Conservation (phyloP, 1,284 basidiomycete species). For the Microbotryum intermedium region DNA sequence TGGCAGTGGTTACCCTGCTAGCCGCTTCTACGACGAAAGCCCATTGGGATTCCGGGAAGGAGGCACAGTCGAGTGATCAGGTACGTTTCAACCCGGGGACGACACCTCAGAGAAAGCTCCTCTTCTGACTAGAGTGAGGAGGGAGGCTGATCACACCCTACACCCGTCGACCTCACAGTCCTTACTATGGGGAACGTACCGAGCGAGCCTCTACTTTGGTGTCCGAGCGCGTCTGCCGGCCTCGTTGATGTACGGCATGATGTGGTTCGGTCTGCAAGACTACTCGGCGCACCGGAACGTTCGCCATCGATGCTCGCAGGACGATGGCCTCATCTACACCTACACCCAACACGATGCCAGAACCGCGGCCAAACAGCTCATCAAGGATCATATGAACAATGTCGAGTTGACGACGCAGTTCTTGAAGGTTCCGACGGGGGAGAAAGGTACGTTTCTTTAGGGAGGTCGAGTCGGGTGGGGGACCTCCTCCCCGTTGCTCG, state of each 20-base stretch:
- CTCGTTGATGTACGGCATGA: slow-evolving; percentile 78
- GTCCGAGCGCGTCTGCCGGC: slow-evolving; percentile 72
- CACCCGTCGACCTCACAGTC: slow-evolving; percentile 39
- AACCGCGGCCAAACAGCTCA: slow-evolving; percentile 71
- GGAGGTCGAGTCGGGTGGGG: neutral
- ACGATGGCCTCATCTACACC: slow-evolving; percentile 70
- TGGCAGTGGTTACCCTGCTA: no score
- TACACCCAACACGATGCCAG: slow-evolving; percentile 82
- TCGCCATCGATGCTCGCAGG: slow-evolving; percentile 84
- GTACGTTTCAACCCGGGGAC: no score
- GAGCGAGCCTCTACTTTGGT: slow-evolving; percentile 89
- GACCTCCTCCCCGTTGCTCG: no score
- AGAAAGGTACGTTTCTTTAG: slow-evolving; percentile 46
- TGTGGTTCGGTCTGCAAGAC: slow-evolving; percentile 82
- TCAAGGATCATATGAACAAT: slow-evolving; percentile 74
- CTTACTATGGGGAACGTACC: slow-evolving; percentile 80
- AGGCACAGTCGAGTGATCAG: no score
- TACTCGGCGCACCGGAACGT: slow-evolving; percentile 52
- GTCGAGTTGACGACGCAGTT: slow-evolving; percentile 75
- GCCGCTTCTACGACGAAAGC: no score
- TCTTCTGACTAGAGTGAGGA: no score
- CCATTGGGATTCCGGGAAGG: no score
- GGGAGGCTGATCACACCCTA: no score
- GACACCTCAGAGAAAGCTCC: no score
- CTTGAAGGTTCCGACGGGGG: slow-evolving; percentile 68